A percentile compares a stretch with the other conserved stretches of the same genome.
These are phyloP conservation scores for Syzygium jambos DNA, from an alignment of 345 rosid species.

Conservation along the genomic window DNA sequence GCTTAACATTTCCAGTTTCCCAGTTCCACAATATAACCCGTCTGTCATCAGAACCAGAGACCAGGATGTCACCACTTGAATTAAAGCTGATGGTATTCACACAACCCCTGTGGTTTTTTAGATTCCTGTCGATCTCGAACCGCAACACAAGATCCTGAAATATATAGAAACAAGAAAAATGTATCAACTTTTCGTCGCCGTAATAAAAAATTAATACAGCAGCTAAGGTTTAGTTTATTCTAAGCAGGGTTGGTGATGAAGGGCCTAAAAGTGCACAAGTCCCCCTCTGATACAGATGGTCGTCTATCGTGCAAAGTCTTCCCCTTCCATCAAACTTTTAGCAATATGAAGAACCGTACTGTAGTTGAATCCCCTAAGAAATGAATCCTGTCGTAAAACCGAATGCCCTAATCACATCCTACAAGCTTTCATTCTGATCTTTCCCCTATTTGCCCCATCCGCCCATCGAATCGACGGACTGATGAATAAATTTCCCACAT, in stretches of 20 bases:
- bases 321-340: neutral
- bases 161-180: neutral
- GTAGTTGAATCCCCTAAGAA: neutral
- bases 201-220: neutral
- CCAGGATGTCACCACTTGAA: slow-evolving; percentile 45
- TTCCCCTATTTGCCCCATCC: neutral
- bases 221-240: neutral
- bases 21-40: slow-evolving; percentile 73
- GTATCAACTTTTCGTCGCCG: neutral
- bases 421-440: neutral
- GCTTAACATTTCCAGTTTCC: slow-evolving; percentile 53
- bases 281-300: neutral
- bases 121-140: slow-evolving; percentile 44
- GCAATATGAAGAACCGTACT: neutral
- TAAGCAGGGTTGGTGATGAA: neutral
- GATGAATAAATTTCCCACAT: neutral
- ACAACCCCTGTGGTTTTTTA: slow-evolving; percentile 68
- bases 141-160: slow-evolving; percentile 70
- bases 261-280: neutral
- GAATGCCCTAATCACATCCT: neutral
- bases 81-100: slow-evolving; percentile 80
- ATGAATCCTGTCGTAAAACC: neutral
- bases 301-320: neutral
- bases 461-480: neutral
- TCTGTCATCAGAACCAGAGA: slow-evolving; percentile 88